Evolutionary conservation across 192 early-diverging fungal species (phyloP), one percentile per base, ranked within the genome.

Genomic region (Coemansia sp.): DNA sequence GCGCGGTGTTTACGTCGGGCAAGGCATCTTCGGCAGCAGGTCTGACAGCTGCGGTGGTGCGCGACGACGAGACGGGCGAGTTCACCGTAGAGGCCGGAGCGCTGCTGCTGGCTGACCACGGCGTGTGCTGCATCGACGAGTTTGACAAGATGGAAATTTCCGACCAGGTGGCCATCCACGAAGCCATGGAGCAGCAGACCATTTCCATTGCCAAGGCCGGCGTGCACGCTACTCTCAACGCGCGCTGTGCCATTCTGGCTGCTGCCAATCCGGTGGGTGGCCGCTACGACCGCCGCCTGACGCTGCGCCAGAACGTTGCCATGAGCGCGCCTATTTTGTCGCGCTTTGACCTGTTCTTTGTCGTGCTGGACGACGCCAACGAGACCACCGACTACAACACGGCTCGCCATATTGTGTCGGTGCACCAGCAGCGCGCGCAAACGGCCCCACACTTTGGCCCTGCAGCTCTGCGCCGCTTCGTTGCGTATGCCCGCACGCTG

Each of bases 111-210:
- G 96, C 96, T 5, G 96, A 98, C 69, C 93, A 96, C 69, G 94
- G 96, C 40, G 94, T 98, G 55, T 97, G 94, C 61, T 92, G 90
- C 61, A 98, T 98, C 56, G 96, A 98, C 71, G 95, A 98, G 68
- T 98, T 98, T 74, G 94, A 98, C 71, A 98, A 98, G 80, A 98
- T 98, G 96, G 92, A 96, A 41, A 60, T 93, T 8, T 80, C 79
- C 40, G 96, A 98, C 79, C 94, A 96, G 70, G 93, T 97, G n/a
- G 93, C 96, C 23, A 98, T 98, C 80, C 96, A 98, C 84, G 96
- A 98, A 78, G 96, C 94, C 9, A 98, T 98, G 96, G 94, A 97
- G 74, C 96, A 98, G 80, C 96, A 98, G 71, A 98, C 94, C 7
- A 98, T 96, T 51, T 86, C 86, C 11, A 95, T 97, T 59, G 90